Conservation (phyloP, 2,329 filamentous ascomycete genomes). For the Tolypocladium sp. region DNA sequence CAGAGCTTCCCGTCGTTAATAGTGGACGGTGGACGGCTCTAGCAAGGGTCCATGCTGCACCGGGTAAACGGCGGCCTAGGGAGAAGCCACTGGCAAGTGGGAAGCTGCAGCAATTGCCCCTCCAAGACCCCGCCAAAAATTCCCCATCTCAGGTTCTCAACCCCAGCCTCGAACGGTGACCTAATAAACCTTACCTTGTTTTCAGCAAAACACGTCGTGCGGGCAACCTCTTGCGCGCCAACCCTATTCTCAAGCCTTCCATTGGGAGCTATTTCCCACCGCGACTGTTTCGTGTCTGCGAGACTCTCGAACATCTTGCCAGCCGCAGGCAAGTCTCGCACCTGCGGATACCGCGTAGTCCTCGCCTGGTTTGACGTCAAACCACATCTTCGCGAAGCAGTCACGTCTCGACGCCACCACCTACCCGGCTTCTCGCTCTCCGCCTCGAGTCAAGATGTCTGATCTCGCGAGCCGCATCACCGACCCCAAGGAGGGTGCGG, state of each 20-base stretch:
- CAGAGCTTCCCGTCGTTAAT: background rate
- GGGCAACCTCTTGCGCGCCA: background rate
- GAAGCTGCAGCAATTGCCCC: slow-evolving; percentile 16
- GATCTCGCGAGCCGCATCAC: slow-evolving; percentile 44
- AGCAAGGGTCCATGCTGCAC: slow-evolving; percentile 5
- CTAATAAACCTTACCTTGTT: background rate
- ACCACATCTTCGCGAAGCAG: background rate
- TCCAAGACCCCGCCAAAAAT: slow-evolving; percentile 25
- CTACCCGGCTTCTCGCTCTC: background rate
- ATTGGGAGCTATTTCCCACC: background rate
- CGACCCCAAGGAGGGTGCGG: slow-evolving; percentile 25
- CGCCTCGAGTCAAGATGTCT: slow-evolving; percentile 24
- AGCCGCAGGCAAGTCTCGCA: background rate
- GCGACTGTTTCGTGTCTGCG: background rate
- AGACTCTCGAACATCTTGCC: background rate
- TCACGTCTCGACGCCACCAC: background rate
- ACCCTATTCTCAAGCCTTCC: background rate
- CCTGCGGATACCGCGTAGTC: background rate
- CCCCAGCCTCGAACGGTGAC: background rate
- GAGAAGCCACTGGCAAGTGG: background rate
- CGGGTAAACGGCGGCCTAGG: slow-evolving; percentile 19
- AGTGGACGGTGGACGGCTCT: background rate
- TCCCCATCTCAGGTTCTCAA: slow-evolving; percentile 4
- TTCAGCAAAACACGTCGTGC: background rate
- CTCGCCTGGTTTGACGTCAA: background rate